These are phyloP conservation scores for Poronia punctata DNA, from an alignment of 495 filamentous ascomycete species.

Conservation along the genomic window DNA sequence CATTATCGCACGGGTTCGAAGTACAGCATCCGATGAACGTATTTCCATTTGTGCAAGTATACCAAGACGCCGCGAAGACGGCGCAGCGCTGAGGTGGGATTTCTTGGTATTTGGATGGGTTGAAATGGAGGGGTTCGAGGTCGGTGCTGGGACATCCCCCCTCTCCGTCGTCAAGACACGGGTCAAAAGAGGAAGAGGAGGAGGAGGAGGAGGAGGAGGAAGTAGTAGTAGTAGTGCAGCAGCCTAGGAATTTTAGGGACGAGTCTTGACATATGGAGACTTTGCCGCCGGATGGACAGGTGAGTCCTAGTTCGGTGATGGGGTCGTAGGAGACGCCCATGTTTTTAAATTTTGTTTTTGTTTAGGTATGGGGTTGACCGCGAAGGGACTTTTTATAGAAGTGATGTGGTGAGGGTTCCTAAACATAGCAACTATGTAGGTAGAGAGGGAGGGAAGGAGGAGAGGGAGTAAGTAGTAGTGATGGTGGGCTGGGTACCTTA, in stretches of 20 bases:
- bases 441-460: no score
- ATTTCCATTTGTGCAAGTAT: constrained; percentile 18
- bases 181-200: no score
- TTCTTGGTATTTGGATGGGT: constrained; percentile 4
- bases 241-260: constrained; percentile 22
- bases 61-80: constrained; percentile 13
- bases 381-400: no score
- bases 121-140: constrained; percentile 18
- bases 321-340: constrained; percentile 11
- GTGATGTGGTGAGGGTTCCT: constrained; percentile 9
- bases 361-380: no score
- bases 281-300: constrained; percentile 19
- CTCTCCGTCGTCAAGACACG: constrained; percentile 21
- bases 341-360: not conserved
- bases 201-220: no score
- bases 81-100: constrained; percentile 17
- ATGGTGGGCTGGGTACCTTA: no score
- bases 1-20: constrained; percentile 18
- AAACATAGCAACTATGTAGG: constrained; percentile 12
- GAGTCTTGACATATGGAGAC: constrained; percentile 27
- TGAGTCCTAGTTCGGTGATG: constrained; percentile 17
- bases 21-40: constrained; percentile 31
- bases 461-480: no score
- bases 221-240: no score
- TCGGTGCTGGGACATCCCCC: constrained; percentile 16